Conservation (phyloP, 257 asterid genomes). For the Penstemon newberryi region DNA sequence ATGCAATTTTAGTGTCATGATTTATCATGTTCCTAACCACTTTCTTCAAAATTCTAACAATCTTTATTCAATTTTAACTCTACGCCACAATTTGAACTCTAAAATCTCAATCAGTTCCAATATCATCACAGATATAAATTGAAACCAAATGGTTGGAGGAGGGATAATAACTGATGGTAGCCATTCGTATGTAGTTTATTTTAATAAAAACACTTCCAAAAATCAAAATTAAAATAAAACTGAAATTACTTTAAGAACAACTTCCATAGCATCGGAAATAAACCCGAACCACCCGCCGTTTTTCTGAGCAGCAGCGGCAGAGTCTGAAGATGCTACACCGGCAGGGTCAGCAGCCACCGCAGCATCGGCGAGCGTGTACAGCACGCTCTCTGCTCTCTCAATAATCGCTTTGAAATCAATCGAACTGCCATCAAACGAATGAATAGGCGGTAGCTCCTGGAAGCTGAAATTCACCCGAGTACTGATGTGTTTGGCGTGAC, state of each 20-base stretch:
- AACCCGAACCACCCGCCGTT: constrained; percentile 95
- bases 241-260: constrained; percentile 72
- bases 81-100: too few relatives aligned
- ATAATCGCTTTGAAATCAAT: constrained; percentile 50
- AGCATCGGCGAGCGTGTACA: constrained; percentile 92
- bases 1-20: too few relatives aligned
- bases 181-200: too few relatives aligned
- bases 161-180: too few relatives aligned
- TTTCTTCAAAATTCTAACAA: too few relatives aligned
- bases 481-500: constrained; percentile 44
- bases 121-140: too few relatives aligned
- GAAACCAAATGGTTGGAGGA: too few relatives aligned
- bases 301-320: constrained; percentile 55
- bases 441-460: constrained; percentile 61
- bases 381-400: constrained; percentile 71
- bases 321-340: constrained; percentile 44
- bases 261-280: constrained; percentile 94
- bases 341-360: constrained; percentile 62
- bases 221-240: neutral
- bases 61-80: too few relatives aligned
- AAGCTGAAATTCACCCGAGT: constrained; percentile 70
- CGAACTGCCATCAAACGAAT: constrained; percentile 30
- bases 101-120: too few relatives aligned
- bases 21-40: too few relatives aligned
- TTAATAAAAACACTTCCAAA: neutral